Evolutionary conservation across 2,329 filamentous ascomycete species (phyloP), one percentile per base, ranked within the genome.

Genomic region (Diaporthe batatas): DNA sequence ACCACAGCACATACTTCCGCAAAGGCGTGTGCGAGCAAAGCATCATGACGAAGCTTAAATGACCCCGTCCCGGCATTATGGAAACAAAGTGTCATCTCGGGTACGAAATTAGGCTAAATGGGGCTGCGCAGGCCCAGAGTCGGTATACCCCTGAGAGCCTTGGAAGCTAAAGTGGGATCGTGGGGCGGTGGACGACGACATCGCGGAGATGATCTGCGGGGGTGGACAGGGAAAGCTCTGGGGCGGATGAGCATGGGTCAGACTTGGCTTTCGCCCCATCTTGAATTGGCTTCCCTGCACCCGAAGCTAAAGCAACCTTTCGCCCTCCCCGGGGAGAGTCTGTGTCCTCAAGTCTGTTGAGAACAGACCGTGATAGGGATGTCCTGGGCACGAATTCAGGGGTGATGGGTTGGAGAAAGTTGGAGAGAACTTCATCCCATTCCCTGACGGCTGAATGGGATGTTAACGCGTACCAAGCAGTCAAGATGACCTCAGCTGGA

Each of bases 81-180:
- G 62, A 51, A 65, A 65, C 62, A 65, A 39, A 65, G 39, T 51
- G 44, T 51, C 62, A 65, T 65, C 62, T 65, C 62, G 62, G 32
- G 7, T 65, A 6, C 3, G 62, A 53, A 32, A 65, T 65, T 65
- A 65, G 62, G 62, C 62, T 65, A 65, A 65, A 65, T 65, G 36
- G 32, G 39, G 16, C 42, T 21, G 2, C 62, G 21, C 44, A 65
- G 32, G 32, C 44, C 62, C 25, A 53, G 29, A 36, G 29, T 36
- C 32, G 62, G 51, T 3, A 8, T 51, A 25, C 62, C 62, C 62
- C 62, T 65, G 62, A 65, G 51, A 65, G 29, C n/a, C n/a, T n/a
- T n/a, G n/a, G 62, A 65, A 65, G 29, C 25, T 51, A 51, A 65
- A 51, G 32, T 25, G 44, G 62, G 29, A 51, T 51, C 44, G 59